Conservation (phyloP, 2,329 filamentous ascomycete genomes). For the Hymenoscyphus scutula region DNA sequence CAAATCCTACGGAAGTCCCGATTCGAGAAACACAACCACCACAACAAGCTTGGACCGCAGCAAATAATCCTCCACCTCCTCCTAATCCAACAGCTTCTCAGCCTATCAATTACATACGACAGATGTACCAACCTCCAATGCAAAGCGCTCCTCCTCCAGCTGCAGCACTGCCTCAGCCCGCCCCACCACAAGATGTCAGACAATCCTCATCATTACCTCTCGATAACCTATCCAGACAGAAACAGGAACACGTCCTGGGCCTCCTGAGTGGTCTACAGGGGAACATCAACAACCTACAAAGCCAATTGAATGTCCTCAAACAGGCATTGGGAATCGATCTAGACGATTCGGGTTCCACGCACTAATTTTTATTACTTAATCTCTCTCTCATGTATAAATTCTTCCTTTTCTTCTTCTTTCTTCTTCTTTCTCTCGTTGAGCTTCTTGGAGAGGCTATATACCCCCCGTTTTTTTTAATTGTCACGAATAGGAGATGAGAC, state of each 20-base stretch:
- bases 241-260: slow-evolving; percentile 28
- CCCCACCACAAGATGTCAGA: neutral
- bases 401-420: neutral
- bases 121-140: neutral
- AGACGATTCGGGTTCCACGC: slow-evolving; percentile 12
- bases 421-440: neutral
- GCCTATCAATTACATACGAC: slow-evolving; percentile 10
- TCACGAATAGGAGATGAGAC: neutral
- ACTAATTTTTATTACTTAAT: neutral
- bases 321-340: slow-evolving; percentile 25
- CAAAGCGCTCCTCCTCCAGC: neutral
- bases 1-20: neutral
- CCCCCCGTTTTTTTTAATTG: neutral
- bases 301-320: slow-evolving; percentile 29
- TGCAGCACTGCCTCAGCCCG: neutral
- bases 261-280: slow-evolving; percentile 26
- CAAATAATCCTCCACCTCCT: slow-evolving; percentile 7
- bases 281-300: slow-evolving; percentile 28
- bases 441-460: slow-evolving; percentile 1
- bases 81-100: slow-evolving; percentile 7
- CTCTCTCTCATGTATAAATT: slow-evolving; percentile 5
- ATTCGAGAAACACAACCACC: slow-evolving; percentile 1
- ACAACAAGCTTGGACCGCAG: slow-evolving; percentile 9
- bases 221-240: slow-evolving; percentile 24
- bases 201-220: slow-evolving; percentile 17